phyloP scores from a whole-genome alignment of 768 basidiomycete species.

The Suillus americanus region DNA sequence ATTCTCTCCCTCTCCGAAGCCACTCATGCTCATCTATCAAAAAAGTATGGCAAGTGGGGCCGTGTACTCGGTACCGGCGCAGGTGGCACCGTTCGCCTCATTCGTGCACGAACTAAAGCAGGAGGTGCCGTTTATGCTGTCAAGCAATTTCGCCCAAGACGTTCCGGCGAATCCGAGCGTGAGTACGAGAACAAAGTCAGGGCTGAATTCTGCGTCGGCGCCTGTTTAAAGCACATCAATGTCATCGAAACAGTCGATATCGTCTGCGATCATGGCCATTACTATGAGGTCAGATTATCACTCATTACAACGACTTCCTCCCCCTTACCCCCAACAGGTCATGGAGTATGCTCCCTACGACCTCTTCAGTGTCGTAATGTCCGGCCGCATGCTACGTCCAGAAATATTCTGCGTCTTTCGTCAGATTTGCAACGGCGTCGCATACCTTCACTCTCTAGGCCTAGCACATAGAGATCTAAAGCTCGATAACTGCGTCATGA shows the following conservation, averaged over 20 bases:
- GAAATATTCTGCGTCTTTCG: constrained; percentile 99
- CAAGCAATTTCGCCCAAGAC: constrained; percentile 94
- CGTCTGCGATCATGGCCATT: constrained; percentile 95
- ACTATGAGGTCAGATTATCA: constrained; percentile 77
- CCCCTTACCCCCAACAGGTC: constrained; percentile 53
- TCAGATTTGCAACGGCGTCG: constrained; percentile 97
- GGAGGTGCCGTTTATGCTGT: constrained; percentile 90
- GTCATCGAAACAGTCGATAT: constrained; percentile 99
- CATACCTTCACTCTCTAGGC: constrained; percentile 96
- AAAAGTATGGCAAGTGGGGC: constrained; percentile 99
- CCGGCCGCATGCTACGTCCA: constrained; percentile 95
- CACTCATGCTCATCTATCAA: constrained; percentile 88
- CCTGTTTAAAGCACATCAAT: constrained; percentile 89
- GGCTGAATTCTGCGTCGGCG: constrained; percentile 97
- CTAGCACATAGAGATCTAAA: constrained; percentile 98
- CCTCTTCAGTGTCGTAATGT: constrained; percentile 99
- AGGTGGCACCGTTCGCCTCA: constrained; percentile 96
- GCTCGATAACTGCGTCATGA: constrained; percentile 99
- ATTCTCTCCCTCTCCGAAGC: constrained; percentile 72
- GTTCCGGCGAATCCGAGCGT: constrained; percentile 85
- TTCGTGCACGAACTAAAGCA: constrained; percentile 81
- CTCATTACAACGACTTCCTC: constrained; percentile 2
- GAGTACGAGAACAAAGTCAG: constrained; percentile 99
- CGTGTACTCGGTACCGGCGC: constrained; percentile 93
- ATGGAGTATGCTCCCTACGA: constrained; percentile 99